phyloP scores from a whole-genome alignment of 805 yeast genomes.

The Kazachstania bromeliacearum region DNA sequence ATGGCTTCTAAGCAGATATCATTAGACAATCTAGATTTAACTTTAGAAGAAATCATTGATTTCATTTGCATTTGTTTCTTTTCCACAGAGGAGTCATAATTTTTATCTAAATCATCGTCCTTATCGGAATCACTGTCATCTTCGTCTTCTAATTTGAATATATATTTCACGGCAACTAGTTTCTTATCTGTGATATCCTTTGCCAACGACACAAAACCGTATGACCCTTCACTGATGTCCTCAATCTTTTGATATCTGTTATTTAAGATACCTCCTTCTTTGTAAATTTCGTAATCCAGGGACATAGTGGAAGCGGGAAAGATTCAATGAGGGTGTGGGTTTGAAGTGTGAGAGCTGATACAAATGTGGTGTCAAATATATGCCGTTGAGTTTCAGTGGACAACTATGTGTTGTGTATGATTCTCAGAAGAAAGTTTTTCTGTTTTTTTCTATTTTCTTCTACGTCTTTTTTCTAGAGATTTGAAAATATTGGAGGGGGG shows the following conservation, averaged over 20 bases:
- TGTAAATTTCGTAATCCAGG: conserved; percentile 33
- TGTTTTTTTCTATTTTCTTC: too few relatives aligned
- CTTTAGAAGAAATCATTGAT: conserved; percentile 31
- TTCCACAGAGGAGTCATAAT: conserved; percentile 14
- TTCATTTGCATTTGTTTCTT: conserved; percentile 20
- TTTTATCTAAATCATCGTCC: conserved; percentile 6
- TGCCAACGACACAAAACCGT: conserved; percentile 85
- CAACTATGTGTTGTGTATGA: too few relatives aligned
- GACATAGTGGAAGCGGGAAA: too few relatives aligned
- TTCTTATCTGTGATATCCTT: conserved; percentile 45
- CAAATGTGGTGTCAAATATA: too few relatives aligned
- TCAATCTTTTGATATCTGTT: conserved; percentile 58
- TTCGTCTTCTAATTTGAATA: conserved; percentile 47
- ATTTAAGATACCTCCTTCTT: conserved; percentile 44
- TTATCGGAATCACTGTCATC: conserved; percentile 13
- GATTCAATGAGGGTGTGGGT: too few relatives aligned
- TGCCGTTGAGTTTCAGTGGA: too few relatives aligned
- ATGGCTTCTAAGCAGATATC: conserved; percentile 47
- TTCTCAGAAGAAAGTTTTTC: too few relatives aligned
- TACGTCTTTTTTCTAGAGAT: too few relatives aligned
- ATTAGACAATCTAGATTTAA: conserved; percentile 31
- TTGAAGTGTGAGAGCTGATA: too few relatives aligned
- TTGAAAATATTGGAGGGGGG: too few relatives aligned
- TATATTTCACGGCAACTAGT: conserved; percentile 79
- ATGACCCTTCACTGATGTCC: conserved; percentile 84